Percentiles rank a stretch among this genome's conserved stretches.
Conservation (phyloP, 768 basidiomycete species). For the Paxillus rubicundulus region DNA sequence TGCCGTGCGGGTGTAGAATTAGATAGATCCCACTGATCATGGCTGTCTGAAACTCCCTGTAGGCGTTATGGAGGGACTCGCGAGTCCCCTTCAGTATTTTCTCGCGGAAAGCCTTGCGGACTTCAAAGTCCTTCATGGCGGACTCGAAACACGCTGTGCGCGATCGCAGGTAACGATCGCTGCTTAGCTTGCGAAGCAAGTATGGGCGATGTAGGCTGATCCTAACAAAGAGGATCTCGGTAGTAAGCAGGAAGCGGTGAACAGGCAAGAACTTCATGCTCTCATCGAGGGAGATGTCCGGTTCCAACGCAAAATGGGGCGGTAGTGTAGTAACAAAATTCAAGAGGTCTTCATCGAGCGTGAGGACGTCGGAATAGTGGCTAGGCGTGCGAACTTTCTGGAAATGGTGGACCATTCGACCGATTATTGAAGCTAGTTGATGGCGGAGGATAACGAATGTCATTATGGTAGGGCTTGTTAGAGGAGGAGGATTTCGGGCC, state of each 20-base stretch:
- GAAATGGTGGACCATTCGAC: conserved; percentile 90
- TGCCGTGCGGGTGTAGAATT: conserved; percentile 72
- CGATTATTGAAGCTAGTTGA: conserved; percentile 78
- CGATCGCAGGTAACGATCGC: conserved; percentile 79
- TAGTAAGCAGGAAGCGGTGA: conserved; percentile 86
- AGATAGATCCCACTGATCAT: conserved; percentile 90
- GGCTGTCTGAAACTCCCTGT: conserved; percentile 84
- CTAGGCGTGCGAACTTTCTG: conserved; percentile 77
- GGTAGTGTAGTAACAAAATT: conserved; percentile 76
- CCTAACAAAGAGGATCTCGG: conserved; percentile 85
- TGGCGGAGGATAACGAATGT: conserved; percentile 89
- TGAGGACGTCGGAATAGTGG: conserved; percentile 80
- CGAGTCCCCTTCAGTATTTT: conserved; percentile 59
- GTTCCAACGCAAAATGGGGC: conserved; percentile 70
- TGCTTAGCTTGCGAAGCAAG: conserved; percentile 68
- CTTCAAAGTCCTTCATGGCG: conserved; percentile 81
- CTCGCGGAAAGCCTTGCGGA: conserved; percentile 67
- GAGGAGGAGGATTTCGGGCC: conserved; percentile 50
- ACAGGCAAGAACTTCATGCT: conserved; percentile 63
- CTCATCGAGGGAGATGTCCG: conserved; percentile 77
- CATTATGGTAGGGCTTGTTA: conserved; percentile 75
- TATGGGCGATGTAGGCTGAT: conserved; percentile 87
- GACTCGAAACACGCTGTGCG: conserved; percentile 88
- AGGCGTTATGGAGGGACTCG: conserved; percentile 74
- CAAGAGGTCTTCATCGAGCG: conserved; percentile 80